Evolutionary conservation across 192 early-diverging fungal species (phyloP), one percentile per base, ranked within the genome.

Genomic region (Pilobolus umbonatus): DNA sequence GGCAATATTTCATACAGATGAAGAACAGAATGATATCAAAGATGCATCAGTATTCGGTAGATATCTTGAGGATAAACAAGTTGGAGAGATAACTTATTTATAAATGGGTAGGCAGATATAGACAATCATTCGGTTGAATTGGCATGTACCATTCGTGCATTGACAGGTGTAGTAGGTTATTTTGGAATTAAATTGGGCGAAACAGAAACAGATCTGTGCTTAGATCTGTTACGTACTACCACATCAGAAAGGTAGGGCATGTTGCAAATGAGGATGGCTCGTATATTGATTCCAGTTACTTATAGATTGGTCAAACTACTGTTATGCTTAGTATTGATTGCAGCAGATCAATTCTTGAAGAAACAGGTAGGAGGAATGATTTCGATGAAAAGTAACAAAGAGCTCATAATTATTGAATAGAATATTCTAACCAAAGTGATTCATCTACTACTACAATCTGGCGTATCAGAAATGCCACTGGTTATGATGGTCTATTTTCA

Each of bases 171-270:
- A n/a, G 29, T 67, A 1, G 65, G 57, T 7, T 69, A 59, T 25
- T 69, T 69, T 49, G 61, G 67, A 24, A 52, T 69, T 12, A 55
- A 52, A 22, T 26, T 63, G 25, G 47, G 38, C 7, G 67, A 69
- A 25, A 32, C 30, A 3, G 61, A 69, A 35, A 36, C 50, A 11
- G 21, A 30, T 29, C 19, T 46, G 1, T 64, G 61, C 32, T 35
- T 69, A 22, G 26, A 59, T 29, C 3, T 69, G 21, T 35, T 69
- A 24, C 25, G 51, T 24, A 24, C 45, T 5, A 36, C 67, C 7
- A n/a, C 43, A 15, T 55, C 48, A 8, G 61, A 63, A 55, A 47
- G 56, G 67, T 64, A 64, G 24, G 24, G 2, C 39, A 17, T 42
- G 39, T n/a, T 54, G 19, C 10, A 2, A 36, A 36, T 21, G 5